Percentiles rank a stretch among this genome's conserved stretches.
Evolutionary conservation across 495 filamentous ascomycete genomes (phyloP).

Genomic region (Neurospora tetrasperma): DNA sequence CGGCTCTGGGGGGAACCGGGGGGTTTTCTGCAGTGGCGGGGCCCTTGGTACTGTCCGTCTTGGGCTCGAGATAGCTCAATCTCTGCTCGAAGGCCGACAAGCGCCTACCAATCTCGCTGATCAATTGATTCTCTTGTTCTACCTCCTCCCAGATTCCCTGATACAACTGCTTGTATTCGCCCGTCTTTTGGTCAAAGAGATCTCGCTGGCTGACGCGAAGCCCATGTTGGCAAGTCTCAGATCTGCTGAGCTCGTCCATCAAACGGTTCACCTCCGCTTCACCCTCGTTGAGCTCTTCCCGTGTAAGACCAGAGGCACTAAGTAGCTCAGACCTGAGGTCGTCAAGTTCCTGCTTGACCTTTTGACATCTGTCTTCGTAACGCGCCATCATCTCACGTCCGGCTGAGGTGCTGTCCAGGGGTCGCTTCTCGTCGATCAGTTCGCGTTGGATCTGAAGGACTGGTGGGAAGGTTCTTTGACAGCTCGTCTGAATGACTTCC

Average conservation of each 20-base stretch:
- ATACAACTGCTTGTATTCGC: background rate
- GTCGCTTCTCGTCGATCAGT: constrained; percentile 20
- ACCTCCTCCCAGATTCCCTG: background rate
- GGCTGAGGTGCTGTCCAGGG: constrained; percentile 24
- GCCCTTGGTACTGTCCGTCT: background rate
- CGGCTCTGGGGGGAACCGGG: background rate
- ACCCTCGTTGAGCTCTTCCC: background rate
- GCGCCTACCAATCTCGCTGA: background rate
- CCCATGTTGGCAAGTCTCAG: background rate
- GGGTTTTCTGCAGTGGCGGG: background rate
- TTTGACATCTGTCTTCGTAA: background rate
- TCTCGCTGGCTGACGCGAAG: background rate
- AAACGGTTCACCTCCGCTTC: background rate
- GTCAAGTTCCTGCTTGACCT: background rate
- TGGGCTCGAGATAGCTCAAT: background rate
- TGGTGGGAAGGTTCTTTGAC: background rate
- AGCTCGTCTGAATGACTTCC: background rate
- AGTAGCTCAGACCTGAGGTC: background rate
- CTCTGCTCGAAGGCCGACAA: background rate
- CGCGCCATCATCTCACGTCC: constrained; percentile 3
- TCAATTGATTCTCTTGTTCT: background rate
- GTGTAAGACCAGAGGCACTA: background rate
- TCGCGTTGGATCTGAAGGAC: constrained; percentile 29
- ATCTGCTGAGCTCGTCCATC: background rate
- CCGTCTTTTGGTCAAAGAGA: background rate